Conservation (phyloP, 176 grass and related monocot genomes). For the Dactylis glomerata region DNA sequence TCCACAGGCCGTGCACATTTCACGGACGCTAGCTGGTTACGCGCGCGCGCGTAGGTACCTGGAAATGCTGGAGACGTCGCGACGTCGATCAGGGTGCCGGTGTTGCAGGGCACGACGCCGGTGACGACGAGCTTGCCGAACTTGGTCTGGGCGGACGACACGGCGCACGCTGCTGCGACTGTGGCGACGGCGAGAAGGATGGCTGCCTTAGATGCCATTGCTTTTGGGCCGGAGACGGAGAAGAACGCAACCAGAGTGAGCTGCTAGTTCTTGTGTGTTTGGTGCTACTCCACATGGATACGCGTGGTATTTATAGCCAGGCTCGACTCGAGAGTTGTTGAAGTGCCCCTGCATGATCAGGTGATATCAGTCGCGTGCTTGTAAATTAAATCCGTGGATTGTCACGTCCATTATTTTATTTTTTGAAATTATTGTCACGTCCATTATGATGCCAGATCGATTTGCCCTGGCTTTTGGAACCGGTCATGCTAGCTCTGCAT, state of each 20-base stretch:
- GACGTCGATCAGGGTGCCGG: constrained; percentile 39
- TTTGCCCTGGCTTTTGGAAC: not conserved
- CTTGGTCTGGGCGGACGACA: constrained; percentile 2
- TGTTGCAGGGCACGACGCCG: constrained; percentile 49
- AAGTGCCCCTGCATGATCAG: not conserved
- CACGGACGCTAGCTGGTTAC: not conserved
- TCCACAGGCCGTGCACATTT: not conserved
- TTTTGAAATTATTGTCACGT: too few species aligned
- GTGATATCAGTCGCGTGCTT: not conserved
- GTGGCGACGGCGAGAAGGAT: not conserved
- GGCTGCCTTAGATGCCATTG: constrained; percentile 9
- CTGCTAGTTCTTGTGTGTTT: not conserved
- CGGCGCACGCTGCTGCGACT: not conserved
- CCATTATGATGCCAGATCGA: not conserved
- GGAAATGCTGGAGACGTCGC: constrained; percentile 37
- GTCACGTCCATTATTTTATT: too few species aligned
- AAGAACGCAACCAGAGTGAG: not conserved
- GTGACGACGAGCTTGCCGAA: constrained; percentile 35
- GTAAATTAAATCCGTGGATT: not conserved
- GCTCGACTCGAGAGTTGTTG: not conserved
- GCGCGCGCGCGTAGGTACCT: not conserved
- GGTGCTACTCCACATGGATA: not conserved
- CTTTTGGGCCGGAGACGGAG: not conserved
- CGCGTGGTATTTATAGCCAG: constrained; percentile 17
- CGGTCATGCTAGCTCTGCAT: not conserved